Conservation (phyloP, 495 filamentous ascomycete genomes). For the Parathielavia appendiculata region DNA sequence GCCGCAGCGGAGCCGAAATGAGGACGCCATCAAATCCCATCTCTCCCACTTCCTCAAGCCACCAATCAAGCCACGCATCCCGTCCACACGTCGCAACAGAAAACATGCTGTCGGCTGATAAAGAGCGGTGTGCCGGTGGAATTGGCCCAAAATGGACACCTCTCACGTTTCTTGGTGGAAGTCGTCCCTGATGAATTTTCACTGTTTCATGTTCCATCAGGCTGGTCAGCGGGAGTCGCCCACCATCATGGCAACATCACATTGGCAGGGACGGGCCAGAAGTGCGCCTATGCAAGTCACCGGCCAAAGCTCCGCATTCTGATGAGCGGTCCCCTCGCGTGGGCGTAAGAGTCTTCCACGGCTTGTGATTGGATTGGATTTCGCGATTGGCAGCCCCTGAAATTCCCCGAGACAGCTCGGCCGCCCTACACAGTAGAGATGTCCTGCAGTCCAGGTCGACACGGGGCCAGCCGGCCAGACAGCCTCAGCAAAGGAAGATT, state of each 20-base stretch:
- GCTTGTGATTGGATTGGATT: slow-evolving; percentile 15
- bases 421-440: too few species aligned
- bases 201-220: background rate
- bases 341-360: background rate
- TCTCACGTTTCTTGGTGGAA: background rate
- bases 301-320: background rate
- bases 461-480: background rate
- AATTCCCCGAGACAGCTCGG: background rate
- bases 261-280: too few species aligned
- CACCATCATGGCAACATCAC: background rate
- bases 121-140: slow-evolving; percentile 15
- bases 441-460: background rate
- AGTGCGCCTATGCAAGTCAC: slow-evolving; percentile 18
- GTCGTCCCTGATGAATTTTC: background rate
- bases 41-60: background rate
- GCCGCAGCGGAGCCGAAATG: slow-evolving; percentile 11
- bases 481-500: background rate
- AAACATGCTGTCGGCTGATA: background rate
- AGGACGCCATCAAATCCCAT: background rate
- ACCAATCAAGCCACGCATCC: slow-evolving; percentile 3
- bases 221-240: too few species aligned
- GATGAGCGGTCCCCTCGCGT: slow-evolving; percentile 4
- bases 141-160: too few species aligned
- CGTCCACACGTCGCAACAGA: background rate
- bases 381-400: slow-evolving; percentile 16